Base-by-base conservation (phyloP, 2,329 filamentous ascomycete species). In the Aspergillus niger region DNA sequence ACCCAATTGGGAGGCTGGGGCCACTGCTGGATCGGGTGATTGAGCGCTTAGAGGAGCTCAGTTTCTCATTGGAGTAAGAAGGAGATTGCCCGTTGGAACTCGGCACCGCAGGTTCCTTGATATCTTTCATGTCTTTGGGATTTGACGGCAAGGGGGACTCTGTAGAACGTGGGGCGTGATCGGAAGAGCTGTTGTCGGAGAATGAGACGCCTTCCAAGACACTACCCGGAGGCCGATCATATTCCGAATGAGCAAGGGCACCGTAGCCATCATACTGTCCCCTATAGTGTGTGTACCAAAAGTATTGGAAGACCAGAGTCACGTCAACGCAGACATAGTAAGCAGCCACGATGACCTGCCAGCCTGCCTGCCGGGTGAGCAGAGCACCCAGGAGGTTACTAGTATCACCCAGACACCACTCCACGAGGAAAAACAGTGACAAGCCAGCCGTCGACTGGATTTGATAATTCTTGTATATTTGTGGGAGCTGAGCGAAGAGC, bases 301-400 rank as follows among this genome's bases (percentile, higher is more conserved):
- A 76, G 77, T 86, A 89, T 74, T 90, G 87, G 38, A 79, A 76
- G 7, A 88, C 85, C 28, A 90, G 76, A 38, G 83, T 81, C 30
- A 86, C 74, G 71, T 90, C 87, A 2, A 90, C 87, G 26, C 83
- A 83, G 53, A 88, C 86, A 70, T 90, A 90, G 74, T 90, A 90
- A 22, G 75, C 77, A 1, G 86, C 87, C 52, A 89, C 81, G 8
- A 87, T 81, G 43, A 89, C 81, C 77, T 90, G 87, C 85, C 88
- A 90, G 52, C 79, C 79, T 20, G 87, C 87, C 70, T 90, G 87
- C 22, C 82, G 78, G 6, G 87, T 88, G 67, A 89, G 83, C 10
- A 89, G 63, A 2, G 85, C 86, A 8, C 87, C 87, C 3, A 88
- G 67, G 20, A 89, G 74, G 60, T 90, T 90, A 50, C 84, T 83